Percentiles rank a stretch among this genome's conserved stretches.
Conservation (phyloP, 2,329 filamentous ascomycete genomes). For the Scedosporium apiospermum region DNA sequence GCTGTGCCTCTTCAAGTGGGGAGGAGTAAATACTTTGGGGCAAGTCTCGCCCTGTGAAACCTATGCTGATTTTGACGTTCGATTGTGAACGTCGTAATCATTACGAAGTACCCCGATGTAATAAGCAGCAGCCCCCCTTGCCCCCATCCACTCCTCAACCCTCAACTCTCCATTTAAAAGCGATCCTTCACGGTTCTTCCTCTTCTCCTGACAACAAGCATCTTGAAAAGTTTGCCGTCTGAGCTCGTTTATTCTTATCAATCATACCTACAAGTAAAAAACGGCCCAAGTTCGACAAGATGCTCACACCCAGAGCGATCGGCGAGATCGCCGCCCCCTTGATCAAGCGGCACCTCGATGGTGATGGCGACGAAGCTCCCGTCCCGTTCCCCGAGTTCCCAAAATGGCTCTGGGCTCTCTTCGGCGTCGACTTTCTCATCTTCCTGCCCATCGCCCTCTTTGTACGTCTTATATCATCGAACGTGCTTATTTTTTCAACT, state of each 20-base stretch:
- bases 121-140: too few relatives aligned
- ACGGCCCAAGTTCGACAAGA: background rate
- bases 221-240: background rate
- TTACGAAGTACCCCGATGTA: too few relatives aligned
- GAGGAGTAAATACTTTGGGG: too few relatives aligned
- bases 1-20: too few relatives aligned
- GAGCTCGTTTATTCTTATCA: background rate
- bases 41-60: too few relatives aligned
- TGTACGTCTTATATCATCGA: background rate
- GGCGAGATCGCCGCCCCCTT: background rate
- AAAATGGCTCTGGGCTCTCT: slow-evolving; percentile 2
- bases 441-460: slow-evolving; percentile 4
- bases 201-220: background rate
- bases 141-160: too few relatives aligned
- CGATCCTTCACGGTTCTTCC: background rate
- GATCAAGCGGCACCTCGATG: slow-evolving; percentile 1
- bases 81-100: too few relatives aligned
- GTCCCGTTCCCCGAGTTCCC: background rate
- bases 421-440: background rate
- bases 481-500: too few relatives aligned
- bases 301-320: background rate
- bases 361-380: background rate
- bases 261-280: background rate
- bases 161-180: too few relatives aligned
- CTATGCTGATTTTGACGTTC: too few relatives aligned